These are phyloP conservation scores for Gloeopeniophorella convolvens DNA, from an alignment of 768 basidiomycete genomes.

Conservation along the genomic window DNA sequence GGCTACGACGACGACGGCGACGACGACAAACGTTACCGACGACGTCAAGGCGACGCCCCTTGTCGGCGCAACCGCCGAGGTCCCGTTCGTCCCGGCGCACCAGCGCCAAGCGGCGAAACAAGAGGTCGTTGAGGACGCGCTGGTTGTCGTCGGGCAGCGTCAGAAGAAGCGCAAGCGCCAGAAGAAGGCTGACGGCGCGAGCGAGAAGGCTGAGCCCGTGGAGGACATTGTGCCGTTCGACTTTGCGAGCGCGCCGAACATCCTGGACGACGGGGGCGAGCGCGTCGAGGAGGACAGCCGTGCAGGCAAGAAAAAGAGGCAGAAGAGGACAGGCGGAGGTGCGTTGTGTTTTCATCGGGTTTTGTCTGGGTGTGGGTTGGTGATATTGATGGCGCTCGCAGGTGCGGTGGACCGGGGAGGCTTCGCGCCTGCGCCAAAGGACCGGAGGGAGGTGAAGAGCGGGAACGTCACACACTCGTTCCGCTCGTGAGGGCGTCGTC, in stretches of 20 bases:
- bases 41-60: too few species aligned
- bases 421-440: slow-evolving; percentile 29
- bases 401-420: slow-evolving; percentile 25
- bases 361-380: neutral
- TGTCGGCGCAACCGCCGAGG: slow-evolving; percentile 58
- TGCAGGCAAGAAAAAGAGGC: slow-evolving; percentile 28
- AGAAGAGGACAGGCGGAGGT: slow-evolving; percentile 31
- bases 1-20: slow-evolving; percentile 12
- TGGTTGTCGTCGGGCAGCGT: slow-evolving; percentile 67
- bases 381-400: neutral
- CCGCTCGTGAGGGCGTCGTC: slow-evolving; percentile 5
- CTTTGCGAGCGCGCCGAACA: slow-evolving; percentile 61
- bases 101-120: slow-evolving; percentile 37
- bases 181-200: slow-evolving; percentile 27
- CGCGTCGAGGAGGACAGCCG: slow-evolving; percentile 22
- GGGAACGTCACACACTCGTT: slow-evolving; percentile 33
- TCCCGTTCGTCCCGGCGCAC: slow-evolving; percentile 70
- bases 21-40: slow-evolving; percentile 1
- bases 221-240: slow-evolving; percentile 47
- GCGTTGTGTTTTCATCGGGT: slow-evolving; percentile 24
- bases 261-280: slow-evolving; percentile 54
- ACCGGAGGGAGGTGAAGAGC: slow-evolving; percentile 29
- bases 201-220: slow-evolving; percentile 21
- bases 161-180: slow-evolving; percentile 61
- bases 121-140: slow-evolving; percentile 47